Evolutionary conservation across 1,284 basidiomycete genomes (phyloP), one percentile per base, ranked within the genome.

Genomic region (Schizophyllum commune): DNA sequence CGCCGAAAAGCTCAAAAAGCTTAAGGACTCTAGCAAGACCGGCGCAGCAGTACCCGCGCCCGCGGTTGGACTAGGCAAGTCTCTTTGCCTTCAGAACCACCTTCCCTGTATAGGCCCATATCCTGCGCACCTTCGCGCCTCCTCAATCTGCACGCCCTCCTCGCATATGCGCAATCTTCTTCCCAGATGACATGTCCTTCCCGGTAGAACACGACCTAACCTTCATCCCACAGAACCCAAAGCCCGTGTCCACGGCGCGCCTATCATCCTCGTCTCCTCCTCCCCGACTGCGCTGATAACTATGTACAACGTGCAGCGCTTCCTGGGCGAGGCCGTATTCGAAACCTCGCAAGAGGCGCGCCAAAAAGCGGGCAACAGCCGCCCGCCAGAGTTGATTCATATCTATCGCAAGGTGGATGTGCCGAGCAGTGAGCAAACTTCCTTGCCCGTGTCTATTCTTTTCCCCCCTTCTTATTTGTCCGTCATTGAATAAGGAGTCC

Each of bases 221-320:
- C n/a, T n/a, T n/a, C n/a, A n/a, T n/a, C n/a, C n/a, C n/a, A n/a
- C n/a, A n/a, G 39, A 47, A 17, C 39, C 39, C 13, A 47, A 47
- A 47, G 39, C 39, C 39, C 39, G 39, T 8, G 39, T 47, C 13
- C 39, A 47, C 9, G 39, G 39, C 17, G 39, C 39, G 9, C 96
- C 96, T 0, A 98, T 99, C 70, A 96, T 98, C 72, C 89, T 98
- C 75, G 94, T 99, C 51, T 96, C 95, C 0, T 97, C 94, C 0
- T 95, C 93, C 1, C 95, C 95, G 0, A 98, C 96, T 0, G 88
- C 95, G 7, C 84, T 99, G 60, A 87, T 99, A 70, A 98, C 94
- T 4, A 97, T 99, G 94, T 90, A 96, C 83, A 99, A 99, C 72
- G 94, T 98, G 63, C 93, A 93, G 72, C 84, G 84, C 55, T 96